Evolutionary conservation across 2,329 filamentous ascomycete genomes (phyloP), one percentile per base, ranked within the genome.

Genomic region (Aspergillus sp.): DNA sequence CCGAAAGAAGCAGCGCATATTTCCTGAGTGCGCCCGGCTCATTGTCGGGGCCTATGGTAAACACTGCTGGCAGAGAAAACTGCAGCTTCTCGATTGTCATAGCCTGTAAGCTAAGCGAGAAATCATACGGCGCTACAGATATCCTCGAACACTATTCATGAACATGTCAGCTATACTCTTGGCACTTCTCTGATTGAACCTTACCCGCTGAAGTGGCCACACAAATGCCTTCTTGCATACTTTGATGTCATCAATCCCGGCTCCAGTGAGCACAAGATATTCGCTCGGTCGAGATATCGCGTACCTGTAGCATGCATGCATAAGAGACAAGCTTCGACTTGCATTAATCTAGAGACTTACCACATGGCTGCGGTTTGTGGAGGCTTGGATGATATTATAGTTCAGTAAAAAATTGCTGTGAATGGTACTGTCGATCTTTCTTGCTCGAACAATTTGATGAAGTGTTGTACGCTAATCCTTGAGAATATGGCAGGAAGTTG

Each of bases 81-180:
- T 93, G 90, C 3, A 95, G 83, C 75, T 96, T 96, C 79, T 96
- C 92, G 68, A 88, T 86, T 17, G 91, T 96, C 91, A 96, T 96
- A 59, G 91, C 91, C 72, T 93, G 90, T 1, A 96, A 80, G 59
- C 88, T 87, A 83, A 96, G 90, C 60, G 85, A 86, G 76, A 95
- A 94, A 77, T 96, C 91, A 71, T 91, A 90, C 0, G 69, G 77
- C 15, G 73, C 72, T 51, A 79, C 73, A 5, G 77, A 78, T 54
- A 79, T 78, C 15, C 73, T 69, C 36, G 72, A 65, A 48, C 72
- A 72, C 71, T 75, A 27, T 8, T 27, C 5, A 32, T 21, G 21
- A 27, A 42, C 15, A 23, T 25, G 23, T 60, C 48, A 61, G 42
- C 13, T 41, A 19, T 8, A 17, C 17, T 41, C n/a, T 15, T 44